Percentiles rank a stretch among this genome's conserved stretches.
Evolutionary conservation across 306 rosid genomes (phyloP).

Genomic region (Prunus mira): DNA sequence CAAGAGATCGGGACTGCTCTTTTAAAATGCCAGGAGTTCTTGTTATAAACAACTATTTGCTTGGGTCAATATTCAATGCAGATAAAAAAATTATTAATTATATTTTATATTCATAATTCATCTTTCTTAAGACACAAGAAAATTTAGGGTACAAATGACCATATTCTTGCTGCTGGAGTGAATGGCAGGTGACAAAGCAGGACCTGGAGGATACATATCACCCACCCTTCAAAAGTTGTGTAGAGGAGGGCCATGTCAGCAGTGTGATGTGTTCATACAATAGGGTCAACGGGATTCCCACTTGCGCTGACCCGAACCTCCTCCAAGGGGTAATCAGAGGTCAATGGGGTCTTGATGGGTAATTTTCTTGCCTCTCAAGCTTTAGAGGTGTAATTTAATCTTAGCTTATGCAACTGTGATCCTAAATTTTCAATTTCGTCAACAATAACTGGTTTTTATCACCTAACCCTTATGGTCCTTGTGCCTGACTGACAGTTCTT

Average conservation of each 20-base stretch:
- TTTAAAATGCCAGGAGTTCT: too few relatives aligned
- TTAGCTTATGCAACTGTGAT: neutral
- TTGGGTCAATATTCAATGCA: too few relatives aligned
- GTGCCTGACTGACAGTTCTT: neutral
- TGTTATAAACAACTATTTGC: too few relatives aligned
- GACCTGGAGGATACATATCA: slow-evolving; percentile 79
- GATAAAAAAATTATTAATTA: neutral
- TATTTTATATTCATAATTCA: neutral
- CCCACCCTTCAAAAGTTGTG: slow-evolving; percentile 79
- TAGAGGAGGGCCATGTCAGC: slow-evolving; percentile 73
- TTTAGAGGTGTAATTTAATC: neutral
- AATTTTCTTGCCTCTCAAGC: neutral
- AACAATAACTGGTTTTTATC: too few relatives aligned
- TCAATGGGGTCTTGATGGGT: slow-evolving; percentile 82
- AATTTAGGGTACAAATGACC: neutral
- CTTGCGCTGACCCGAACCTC: slow-evolving; percentile 83
- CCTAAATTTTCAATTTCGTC: too few relatives aligned
- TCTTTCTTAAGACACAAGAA: neutral
- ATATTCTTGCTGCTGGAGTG: neutral
- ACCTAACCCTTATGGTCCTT: neutral
- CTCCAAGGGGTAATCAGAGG: slow-evolving; percentile 65
- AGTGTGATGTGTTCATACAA: slow-evolving; percentile 92
- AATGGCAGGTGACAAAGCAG: slow-evolving; percentile 65
- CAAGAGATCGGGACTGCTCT: too few relatives aligned
- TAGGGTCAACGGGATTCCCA: slow-evolving; percentile 80